phyloP scores from a whole-genome alignment of 2,329 filamentous ascomycete genomes.

The Diplodia seriata region DNA sequence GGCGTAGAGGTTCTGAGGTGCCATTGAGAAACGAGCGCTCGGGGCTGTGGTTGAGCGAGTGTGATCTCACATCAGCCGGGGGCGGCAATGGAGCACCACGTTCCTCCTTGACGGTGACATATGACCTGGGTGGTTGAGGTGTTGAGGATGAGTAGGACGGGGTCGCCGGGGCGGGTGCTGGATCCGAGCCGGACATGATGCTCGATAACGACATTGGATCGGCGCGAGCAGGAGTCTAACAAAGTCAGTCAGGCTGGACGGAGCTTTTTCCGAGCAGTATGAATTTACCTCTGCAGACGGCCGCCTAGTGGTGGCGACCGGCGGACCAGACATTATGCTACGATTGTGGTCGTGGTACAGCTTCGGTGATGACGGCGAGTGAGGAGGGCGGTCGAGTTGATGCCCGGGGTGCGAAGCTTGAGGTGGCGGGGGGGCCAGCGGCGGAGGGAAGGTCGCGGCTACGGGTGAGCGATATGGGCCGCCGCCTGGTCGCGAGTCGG shows the following conservation, averaged over 20 bases:
- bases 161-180: slow-evolving; percentile 57
- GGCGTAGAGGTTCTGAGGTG: slow-evolving; percentile 22
- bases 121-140: slow-evolving; percentile 18
- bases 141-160: slow-evolving; percentile 34
- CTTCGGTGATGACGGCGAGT: slow-evolving; percentile 49
- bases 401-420: slow-evolving; percentile 44
- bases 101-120: slow-evolving; percentile 11
- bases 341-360: slow-evolving; percentile 39
- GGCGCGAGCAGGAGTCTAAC: slow-evolving; percentile 73
- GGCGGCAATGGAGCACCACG: slow-evolving; percentile 5
- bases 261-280: slow-evolving; percentile 35
- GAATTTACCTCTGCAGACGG: slow-evolving; percentile 46
- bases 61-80: slow-evolving; percentile 11
- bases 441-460: slow-evolving; percentile 43
- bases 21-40: slow-evolving; percentile 25
- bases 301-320: slow-evolving; percentile 42
- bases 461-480: slow-evolving; percentile 49
- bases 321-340: slow-evolving; percentile 42
- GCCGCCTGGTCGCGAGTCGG: slow-evolving; percentile 43
- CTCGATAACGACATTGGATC: slow-evolving; percentile 97
- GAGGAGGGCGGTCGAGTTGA: slow-evolving; percentile 47
- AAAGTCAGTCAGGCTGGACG: slow-evolving; percentile 38
- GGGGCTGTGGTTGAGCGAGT: slow-evolving; percentile 14
- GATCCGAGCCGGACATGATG: slow-evolving; percentile 82
- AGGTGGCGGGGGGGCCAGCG: slow-evolving; percentile 49